Conservation (phyloP, 768 basidiomycete species). For the Tylopilus sp. region DNA sequence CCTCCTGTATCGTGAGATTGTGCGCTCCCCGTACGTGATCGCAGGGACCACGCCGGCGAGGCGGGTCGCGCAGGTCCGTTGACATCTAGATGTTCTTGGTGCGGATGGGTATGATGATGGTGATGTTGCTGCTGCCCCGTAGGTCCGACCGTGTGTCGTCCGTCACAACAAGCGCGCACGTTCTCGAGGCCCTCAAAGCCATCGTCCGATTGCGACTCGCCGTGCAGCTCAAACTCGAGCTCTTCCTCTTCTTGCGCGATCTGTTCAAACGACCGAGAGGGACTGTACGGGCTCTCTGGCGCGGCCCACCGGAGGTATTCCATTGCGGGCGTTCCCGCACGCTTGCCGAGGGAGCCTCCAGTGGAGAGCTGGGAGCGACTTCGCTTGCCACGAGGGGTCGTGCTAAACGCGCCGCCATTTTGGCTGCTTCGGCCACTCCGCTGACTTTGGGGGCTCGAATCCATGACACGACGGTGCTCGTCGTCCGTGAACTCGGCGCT, state of each 20-base stretch:
- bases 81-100: slow-evolving; percentile 56
- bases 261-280: slow-evolving; percentile 64
- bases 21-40: slow-evolving; percentile 72
- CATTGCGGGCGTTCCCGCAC: slow-evolving; percentile 85
- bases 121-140: slow-evolving; percentile 50
- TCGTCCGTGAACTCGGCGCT: slow-evolving; percentile 47
- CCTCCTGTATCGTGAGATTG: slow-evolving; percentile 67
- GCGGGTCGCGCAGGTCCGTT: slow-evolving; percentile 52
- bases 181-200: slow-evolving; percentile 94
- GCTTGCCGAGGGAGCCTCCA: slow-evolving; percentile 74
- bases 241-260: slow-evolving; percentile 57
- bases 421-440: slow-evolving; percentile 61
- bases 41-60: slow-evolving; percentile 85
- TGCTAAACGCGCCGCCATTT: slow-evolving; percentile 64
- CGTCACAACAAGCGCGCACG: slow-evolving; percentile 89
- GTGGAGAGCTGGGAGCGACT: slow-evolving; percentile 76
- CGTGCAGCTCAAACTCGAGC: slow-evolving; percentile 82
- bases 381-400: slow-evolving; percentile 72
- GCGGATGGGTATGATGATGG: slow-evolving; percentile 52
- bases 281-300: slow-evolving; percentile 76
- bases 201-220: slow-evolving; percentile 65
- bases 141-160: slow-evolving; percentile 79
- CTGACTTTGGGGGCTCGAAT: slow-evolving; percentile 71
- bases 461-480: slow-evolving; percentile 43
- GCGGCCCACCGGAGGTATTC: slow-evolving; percentile 84